Base-by-base conservation (phyloP, 139 green algal genomes). In the Chlamydomonas sp. region DNA sequence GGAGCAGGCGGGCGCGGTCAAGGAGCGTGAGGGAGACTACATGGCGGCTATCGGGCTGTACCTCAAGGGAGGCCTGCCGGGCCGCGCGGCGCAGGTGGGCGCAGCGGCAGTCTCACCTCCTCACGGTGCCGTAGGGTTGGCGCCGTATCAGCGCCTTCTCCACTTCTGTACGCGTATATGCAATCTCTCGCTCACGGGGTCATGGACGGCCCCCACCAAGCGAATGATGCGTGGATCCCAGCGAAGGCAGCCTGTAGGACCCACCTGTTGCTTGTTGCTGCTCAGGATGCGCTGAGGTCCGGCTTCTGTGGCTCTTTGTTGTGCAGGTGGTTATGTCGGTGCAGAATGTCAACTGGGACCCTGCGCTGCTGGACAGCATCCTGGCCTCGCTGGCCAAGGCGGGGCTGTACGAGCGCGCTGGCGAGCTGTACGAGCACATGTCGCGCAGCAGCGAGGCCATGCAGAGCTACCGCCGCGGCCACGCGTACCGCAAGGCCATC, bases 31-130 rank as follows among this genome's bases (percentile, higher is more conserved):
- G 69, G 94, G 93, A 0, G 95, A 98, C 87, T 86, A 92, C 90
- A 69, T 96, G 68, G 91, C 89, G 2, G 96, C 96, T 79, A 97
- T 98, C 83, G 88, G 85, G 14, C 90, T 97, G 20, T 97, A 97
- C 89, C 90, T 98, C 68, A 96, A 96, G 72, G 95, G 95, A 1
- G 95, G 95, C 15, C 83, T 96, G 62, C 95, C 96, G 15, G 94
- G 90, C 16, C 89, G 92, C 14, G 96, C 96, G 15, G 94, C 95
- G 18, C 90, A 95, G 85, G 94, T 96, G 64, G n/a, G 71, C 57
- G n/a, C 15, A 69, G 68, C 14, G 15, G 15, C 16, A n/a, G 15
- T 75, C 68, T 75, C 68, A 14, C 68, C 16, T 16, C 68, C 68
- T 75, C 68, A n/a, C 68, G 14, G 68, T 75, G n/a, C n/a, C n/a